Conservation (phyloP, 2,329 filamentous ascomycete genomes). For the Purpureocillium lavendulum region DNA sequence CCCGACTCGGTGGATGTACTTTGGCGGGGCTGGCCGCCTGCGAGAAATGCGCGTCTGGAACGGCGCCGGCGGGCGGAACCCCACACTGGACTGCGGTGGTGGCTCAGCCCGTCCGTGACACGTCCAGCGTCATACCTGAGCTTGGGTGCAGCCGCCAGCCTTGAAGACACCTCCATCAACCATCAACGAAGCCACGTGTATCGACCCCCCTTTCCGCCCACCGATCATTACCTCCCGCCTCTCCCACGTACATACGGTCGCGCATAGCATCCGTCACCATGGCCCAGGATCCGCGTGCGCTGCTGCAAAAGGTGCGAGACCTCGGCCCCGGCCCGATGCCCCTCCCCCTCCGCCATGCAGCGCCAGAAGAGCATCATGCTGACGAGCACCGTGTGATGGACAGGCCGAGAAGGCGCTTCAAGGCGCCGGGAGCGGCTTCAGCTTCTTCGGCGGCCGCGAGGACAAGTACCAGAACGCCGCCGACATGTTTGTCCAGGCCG, state of each 20-base stretch:
- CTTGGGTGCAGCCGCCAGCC: too few species aligned
- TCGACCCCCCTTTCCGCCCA: too few species aligned
- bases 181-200: background rate
- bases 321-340: conserved; percentile 12
- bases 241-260: too few species aligned
- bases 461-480: conserved; percentile 89
- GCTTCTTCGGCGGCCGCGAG: conserved; percentile 76
- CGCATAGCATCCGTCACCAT: conserved; percentile 30
- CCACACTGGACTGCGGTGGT: too few species aligned
- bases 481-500: conserved; percentile 80
- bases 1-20: background rate
- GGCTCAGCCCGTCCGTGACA: too few species aligned
- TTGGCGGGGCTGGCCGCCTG: background rate
- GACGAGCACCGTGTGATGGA: conserved; percentile 6
- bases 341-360: conserved; percentile 1
- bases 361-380: background rate
- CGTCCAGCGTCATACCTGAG: conserved; percentile 2
- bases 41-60: too few species aligned
- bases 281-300: conserved; percentile 68
- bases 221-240: too few species aligned
- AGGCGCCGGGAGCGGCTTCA: conserved; percentile 72
- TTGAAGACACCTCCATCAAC: background rate
- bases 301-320: conserved; percentile 63
- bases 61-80: too few species aligned
- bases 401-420: conserved; percentile 81